phyloP scores from a whole-genome alignment of 2,329 filamentous ascomycete genomes.

The Pyrenochaeta sp. region DNA sequence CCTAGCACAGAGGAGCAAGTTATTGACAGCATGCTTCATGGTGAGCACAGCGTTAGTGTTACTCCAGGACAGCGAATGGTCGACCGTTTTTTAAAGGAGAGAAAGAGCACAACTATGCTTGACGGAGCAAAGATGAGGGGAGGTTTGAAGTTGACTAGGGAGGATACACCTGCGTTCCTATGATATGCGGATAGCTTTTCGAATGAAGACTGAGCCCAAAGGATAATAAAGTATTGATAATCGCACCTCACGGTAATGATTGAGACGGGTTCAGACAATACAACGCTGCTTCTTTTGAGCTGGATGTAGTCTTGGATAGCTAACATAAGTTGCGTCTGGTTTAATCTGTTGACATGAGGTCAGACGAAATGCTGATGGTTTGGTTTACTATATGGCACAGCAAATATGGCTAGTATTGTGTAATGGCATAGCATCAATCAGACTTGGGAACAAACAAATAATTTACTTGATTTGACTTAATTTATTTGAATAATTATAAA shows the following conservation, averaged over 20 bases:
- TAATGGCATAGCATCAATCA: too few species aligned
- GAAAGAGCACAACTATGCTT: constrained; percentile 16
- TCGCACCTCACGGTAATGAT: not conserved
- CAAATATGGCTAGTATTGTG: too few species aligned
- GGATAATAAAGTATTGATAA: not conserved
- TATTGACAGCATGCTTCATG: constrained; percentile 18
- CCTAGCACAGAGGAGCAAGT: constrained; percentile 16
- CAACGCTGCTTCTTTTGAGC: too few species aligned
- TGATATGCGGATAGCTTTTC: constrained; percentile 6
- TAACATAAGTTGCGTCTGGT: too few species aligned
- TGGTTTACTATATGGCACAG: too few species aligned
- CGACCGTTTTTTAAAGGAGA: constrained; percentile 36
- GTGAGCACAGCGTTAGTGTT: constrained; percentile 17
- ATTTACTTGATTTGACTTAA: too few species aligned
- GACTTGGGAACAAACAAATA: too few species aligned
- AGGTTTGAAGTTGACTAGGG: constrained; percentile 17
- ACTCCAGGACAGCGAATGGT: constrained; percentile 45
- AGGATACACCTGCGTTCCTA: constrained; percentile 35
- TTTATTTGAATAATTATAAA: too few species aligned
- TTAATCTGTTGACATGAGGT: too few species aligned
- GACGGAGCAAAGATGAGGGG: constrained; percentile 11
- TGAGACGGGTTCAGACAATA: not conserved
- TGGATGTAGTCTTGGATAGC: too few species aligned
- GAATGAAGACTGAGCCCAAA: not conserved
- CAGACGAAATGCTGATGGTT: too few species aligned